Conservation (phyloP, 768 basidiomycete species). For the Lactarius sp. region DNA sequence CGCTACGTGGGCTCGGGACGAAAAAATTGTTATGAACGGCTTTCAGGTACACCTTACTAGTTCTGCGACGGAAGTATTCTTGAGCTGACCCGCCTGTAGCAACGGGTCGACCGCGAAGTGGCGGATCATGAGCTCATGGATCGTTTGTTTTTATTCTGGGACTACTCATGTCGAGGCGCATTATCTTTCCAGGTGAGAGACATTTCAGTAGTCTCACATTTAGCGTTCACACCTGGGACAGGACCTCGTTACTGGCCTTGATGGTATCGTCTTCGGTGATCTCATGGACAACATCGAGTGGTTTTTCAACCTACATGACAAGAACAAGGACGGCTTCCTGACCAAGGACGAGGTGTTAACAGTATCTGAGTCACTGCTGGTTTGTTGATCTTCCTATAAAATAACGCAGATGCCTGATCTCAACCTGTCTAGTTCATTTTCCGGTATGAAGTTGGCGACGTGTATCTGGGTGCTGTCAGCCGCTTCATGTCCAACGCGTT, state of each 20-base stretch:
- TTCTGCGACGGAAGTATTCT: constrained; percentile 6
- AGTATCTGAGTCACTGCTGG: constrained; percentile 89
- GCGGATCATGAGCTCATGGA: constrained; percentile 97
- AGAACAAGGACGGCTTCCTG: constrained; percentile 91
- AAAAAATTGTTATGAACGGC: constrained; percentile 87
- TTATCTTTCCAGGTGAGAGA: constrained; percentile 79
- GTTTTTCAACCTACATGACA: constrained; percentile 96
- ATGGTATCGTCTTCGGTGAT: constrained; percentile 92
- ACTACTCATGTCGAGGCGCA: constrained; percentile 71
- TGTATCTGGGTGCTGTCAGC: constrained; percentile 92
- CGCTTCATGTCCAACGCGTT: constrained; percentile 98
- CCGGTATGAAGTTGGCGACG: constrained; percentile 93
- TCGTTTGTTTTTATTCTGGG: constrained; percentile 93
- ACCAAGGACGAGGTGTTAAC: constrained; percentile 97
- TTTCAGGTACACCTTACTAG: constrained; percentile 55
- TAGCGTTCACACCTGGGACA: constrained; percentile 34
- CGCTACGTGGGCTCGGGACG: constrained; percentile 92
- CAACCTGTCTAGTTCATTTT: constrained; percentile 77
- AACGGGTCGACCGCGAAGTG: constrained; percentile 83
- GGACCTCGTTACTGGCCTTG: constrained; percentile 86
- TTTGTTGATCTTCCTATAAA: constrained; percentile 35
- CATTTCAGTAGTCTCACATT: neutral
- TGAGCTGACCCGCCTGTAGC: constrained; percentile 38
- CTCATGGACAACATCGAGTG: constrained; percentile 98
- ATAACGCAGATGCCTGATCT: neutral